Evolutionary conservation across 192 early-diverging fungal species (phyloP), one percentile per base, ranked within the genome.

Genomic region (Backusella psychrophila): DNA sequence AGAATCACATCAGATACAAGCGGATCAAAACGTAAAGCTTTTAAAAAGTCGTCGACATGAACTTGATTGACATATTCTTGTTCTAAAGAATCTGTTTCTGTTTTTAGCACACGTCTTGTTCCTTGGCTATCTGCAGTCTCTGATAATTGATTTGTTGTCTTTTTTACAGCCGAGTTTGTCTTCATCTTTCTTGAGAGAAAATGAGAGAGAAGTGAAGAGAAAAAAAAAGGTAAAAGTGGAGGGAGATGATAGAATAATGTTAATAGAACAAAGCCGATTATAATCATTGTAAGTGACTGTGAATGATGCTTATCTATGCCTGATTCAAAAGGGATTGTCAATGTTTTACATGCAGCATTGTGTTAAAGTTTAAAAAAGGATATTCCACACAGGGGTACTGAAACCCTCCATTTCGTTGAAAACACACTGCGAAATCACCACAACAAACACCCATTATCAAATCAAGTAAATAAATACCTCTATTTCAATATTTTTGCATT

Each of bases 1-100:
- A 85, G 85, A 63, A 88, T 82, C 15, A 75, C 66, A 33, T 86
- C 82, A 23, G 76, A 21, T 33, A 49, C 74, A n/a, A 75, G 65
- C 14, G 85, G 80, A 76, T 84, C 84, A 14, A 84, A 72, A n/a
- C 76, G 73, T 11, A 88, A 72, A 6, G 85, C 88, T 19, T 79
- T 81, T 19, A 74, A 78, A 69, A 88, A 88, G 21, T 81, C 81
- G 12, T 71, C 75, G 11, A 89, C 79, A 72, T 89, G 84, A 1
- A 76, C 76, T 72, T 85, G 78, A 59, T 87, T 84, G 7, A 87
- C 80, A 71, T 81, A 85, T 56, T 56, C 53, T 56, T 11, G 23
- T 56, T 56, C 53, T 23, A 56, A 56, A 19, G 53, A 56, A 6
- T 6, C 21, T 9, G 53, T 56, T 23, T 56, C 53, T 56, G 21